Base-by-base conservation (phyloP, 441 rosid species). In the Jatropha podagrica region DNA sequence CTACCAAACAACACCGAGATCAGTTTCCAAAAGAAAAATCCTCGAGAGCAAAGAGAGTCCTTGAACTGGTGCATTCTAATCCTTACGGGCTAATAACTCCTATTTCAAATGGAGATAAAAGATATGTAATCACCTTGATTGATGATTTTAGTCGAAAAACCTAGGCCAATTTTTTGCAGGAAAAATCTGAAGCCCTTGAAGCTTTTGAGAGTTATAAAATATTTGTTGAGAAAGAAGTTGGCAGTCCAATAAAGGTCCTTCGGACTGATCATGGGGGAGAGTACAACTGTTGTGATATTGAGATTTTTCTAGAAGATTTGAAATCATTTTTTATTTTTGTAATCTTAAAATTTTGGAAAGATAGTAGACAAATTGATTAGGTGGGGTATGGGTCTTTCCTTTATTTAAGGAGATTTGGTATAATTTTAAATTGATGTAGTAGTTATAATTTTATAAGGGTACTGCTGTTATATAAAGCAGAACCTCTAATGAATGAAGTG, bases 1-100 rank as follows among this genome's bases (percentile, higher is more conserved):
- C 55, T 55, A 17, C 52, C 8, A 71, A 71, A 56, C 52, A 71
- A 71, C 52, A 71, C 6, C n/a, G 56, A 3, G 5, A 52, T 56
- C 38, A 0, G 10, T 56, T 71, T 38, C 20, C 14, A 1, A 0
- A 55, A 56, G 64, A 38, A 55, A 56, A 56, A n/a, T 18, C 38
- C 0, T 3, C 1, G 8, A 41, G 17, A 40, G 23, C 8, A 40
- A 71, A 37, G 12, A 38, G 55, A 10, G 0, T 9, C n/a, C 20
- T 52, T 4, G 56, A 71, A 6, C 9, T 71, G 1, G 9, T 55
- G 4, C 65, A 56, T 38, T 68, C 60, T 0, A 23, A 68, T 10
- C 1, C 59, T 14, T 75, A 12, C 18, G 0, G 37, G 20, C 32
- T 0, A 2, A 67, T 32, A 0, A 66, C 0, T 18, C 58, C 68